Percentiles rank a stretch among this genome's conserved stretches.
These are phyloP conservation scores for Metschnikowia cubensis DNA, from an alignment of 805 yeast species.

Conservation along the genomic window DNA sequence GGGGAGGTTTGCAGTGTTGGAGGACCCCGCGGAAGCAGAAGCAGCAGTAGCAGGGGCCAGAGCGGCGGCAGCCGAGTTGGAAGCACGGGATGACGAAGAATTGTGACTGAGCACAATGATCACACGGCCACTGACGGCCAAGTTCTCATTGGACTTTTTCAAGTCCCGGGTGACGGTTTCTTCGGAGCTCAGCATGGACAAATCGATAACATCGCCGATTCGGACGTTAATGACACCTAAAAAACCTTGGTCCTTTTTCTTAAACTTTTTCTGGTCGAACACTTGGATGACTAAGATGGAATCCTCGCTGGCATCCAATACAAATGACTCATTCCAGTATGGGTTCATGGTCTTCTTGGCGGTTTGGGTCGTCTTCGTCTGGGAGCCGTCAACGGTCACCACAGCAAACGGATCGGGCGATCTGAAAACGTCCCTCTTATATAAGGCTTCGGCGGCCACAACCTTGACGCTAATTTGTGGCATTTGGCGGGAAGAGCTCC, in stretches of 20 bases:
- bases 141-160: slow-evolving; percentile 85
- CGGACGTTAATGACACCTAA: slow-evolving; percentile 92
- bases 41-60: slow-evolving; percentile 9
- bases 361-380: slow-evolving; percentile 90
- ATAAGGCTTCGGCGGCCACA: slow-evolving; percentile 93
- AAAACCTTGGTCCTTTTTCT: slow-evolving; percentile 97
- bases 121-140: slow-evolving; percentile 90
- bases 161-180: slow-evolving; percentile 92
- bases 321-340: slow-evolving; percentile 93
- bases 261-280: slow-evolving; percentile 95
- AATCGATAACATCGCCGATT: slow-evolving; percentile 82
- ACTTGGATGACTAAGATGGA: slow-evolving; percentile 89
- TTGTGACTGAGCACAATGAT: slow-evolving; percentile 67
- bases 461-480: slow-evolving; percentile 58
- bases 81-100: slow-evolving; percentile 9
- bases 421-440: slow-evolving; percentile 90
- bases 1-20: slow-evolving; percentile 13
- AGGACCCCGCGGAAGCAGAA: slow-evolving; percentile 6
- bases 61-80: slow-evolving; percentile 9
- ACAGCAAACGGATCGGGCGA: slow-evolving; percentile 99
- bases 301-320: slow-evolving; percentile 71
- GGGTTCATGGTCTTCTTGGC: slow-evolving; percentile 94
- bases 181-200: slow-evolving; percentile 47
- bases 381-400: slow-evolving; percentile 94
- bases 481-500: slow-evolving; percentile 9